phyloP scores from a whole-genome alignment of 805 yeast genomes.

The Schwanniomyces polymorphus region DNA sequence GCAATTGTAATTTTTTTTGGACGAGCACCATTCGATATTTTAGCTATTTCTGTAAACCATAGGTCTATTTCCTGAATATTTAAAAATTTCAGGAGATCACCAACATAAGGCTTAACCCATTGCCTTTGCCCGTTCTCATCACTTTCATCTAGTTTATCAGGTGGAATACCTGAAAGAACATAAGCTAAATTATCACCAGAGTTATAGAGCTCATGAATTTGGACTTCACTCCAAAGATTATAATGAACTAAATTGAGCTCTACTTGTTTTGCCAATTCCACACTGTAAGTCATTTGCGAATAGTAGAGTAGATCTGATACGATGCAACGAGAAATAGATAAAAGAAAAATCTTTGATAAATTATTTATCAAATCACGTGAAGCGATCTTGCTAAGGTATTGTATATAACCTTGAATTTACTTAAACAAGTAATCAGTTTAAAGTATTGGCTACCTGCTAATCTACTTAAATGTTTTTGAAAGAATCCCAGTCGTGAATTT shows the following conservation, averaged over 20 bases:
- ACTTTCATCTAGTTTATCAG: conserved; percentile 21
- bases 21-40: conserved; percentile 14
- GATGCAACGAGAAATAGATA: too few species aligned
- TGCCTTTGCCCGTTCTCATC: conserved; percentile 21
- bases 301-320: not conserved
- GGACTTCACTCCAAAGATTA: conserved; percentile 44
- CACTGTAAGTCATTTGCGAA: not conserved
- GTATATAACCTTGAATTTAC: too few species aligned
- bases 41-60: conserved; percentile 35
- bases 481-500: too few species aligned
- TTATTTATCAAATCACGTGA: not conserved
- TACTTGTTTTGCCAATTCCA: conserved; percentile 27
- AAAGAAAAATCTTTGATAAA: too few species aligned
- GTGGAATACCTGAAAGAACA: conserved; percentile 32
- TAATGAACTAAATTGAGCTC: conserved; percentile 43
- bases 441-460: too few species aligned
- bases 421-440: too few species aligned
- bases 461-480: too few species aligned
- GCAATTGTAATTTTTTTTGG: conserved; percentile 54
- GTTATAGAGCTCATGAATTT: conserved; percentile 8
- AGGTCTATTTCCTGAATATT: conserved; percentile 37
- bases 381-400: too few species aligned
- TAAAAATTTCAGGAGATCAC: conserved; percentile 22
- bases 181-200: conserved; percentile 2
- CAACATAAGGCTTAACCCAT: conserved; percentile 43